These are phyloP conservation scores for Thuja plicata DNA, from an alignment of 83 land plant species.

Conservation along the genomic window DNA sequence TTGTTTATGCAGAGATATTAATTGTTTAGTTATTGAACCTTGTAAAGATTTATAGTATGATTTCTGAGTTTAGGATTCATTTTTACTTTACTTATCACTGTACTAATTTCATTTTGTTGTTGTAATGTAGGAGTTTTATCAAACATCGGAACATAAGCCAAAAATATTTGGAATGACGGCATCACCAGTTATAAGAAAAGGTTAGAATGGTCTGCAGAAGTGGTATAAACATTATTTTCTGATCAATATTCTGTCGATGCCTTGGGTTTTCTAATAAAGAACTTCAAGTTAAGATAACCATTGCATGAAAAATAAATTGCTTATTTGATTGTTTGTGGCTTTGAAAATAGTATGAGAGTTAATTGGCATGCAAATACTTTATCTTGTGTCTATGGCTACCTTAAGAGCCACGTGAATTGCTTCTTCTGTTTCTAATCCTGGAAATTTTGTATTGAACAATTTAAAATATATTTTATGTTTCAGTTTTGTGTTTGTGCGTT, in stretches of 20 bases:
- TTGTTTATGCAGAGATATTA: background rate
- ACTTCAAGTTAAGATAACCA: background rate
- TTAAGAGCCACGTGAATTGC: background rate
- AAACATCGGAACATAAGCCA: constrained; percentile 51
- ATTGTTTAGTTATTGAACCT: background rate
- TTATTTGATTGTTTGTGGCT: background rate
- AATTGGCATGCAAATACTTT: background rate
- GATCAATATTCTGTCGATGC: background rate
- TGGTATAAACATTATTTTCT: background rate
- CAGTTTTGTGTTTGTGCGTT: background rate
- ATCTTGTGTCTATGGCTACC: background rate
- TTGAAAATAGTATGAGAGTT: background rate
- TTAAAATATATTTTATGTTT: background rate
- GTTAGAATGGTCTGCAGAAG: constrained; percentile 29
- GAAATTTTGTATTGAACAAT: background rate
- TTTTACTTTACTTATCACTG: background rate
- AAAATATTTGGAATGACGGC: constrained; percentile 96
- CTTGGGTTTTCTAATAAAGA: background rate
- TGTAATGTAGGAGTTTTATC: constrained; percentile 58
- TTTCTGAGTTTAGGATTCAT: background rate
- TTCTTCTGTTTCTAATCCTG: background rate
- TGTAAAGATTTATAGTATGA: background rate
- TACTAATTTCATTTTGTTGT: background rate
- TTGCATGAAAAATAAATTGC: background rate
- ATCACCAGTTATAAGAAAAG: constrained; percentile 85